phyloP scores from a whole-genome alignment of 805 yeast species.

The Lachancea lanzarotensis region DNA sequence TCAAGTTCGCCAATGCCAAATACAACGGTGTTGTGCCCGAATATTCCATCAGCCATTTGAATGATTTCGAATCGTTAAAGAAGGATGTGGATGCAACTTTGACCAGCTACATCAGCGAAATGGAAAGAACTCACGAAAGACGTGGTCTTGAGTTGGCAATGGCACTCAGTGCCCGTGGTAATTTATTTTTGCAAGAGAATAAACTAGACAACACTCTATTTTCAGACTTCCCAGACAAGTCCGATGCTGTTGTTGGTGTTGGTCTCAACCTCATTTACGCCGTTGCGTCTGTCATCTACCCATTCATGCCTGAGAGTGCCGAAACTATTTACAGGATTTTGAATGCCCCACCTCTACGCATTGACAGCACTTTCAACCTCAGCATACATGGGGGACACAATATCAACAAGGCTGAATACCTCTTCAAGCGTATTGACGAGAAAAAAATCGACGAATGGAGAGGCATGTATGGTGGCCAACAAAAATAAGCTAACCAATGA shows the following conservation, averaged over 20 bases:
- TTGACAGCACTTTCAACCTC: slow-evolving; percentile 68
- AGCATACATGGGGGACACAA: slow-evolving; percentile 74
- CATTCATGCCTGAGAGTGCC: slow-evolving; percentile 86
- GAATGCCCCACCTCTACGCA: slow-evolving; percentile 72
- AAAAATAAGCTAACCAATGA: slow-evolving; percentile 27
- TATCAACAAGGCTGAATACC: slow-evolving; percentile 84
- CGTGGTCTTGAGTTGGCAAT: slow-evolving; percentile 88
- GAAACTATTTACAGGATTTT: slow-evolving; percentile 66
- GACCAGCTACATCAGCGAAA: slow-evolving; percentile 52
- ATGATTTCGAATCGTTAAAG: slow-evolving; percentile 41
- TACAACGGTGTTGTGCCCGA: slow-evolving; percentile 85
- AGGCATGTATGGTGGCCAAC: slow-evolving; percentile 75
- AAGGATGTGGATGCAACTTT: slow-evolving; percentile 60
- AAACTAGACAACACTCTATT: slow-evolving; percentile 85
- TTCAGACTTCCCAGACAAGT: slow-evolving; percentile 64
- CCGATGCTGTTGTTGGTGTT: slow-evolving; percentile 89
- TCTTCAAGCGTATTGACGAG: slow-evolving; percentile 89
- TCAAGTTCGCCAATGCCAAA: slow-evolving; percentile 84
- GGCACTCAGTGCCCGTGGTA: slow-evolving; percentile 89
- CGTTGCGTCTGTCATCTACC: slow-evolving; percentile 74
- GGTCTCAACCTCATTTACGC: slow-evolving; percentile 84
- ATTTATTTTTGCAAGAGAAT: slow-evolving; percentile 91
- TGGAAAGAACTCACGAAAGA: slow-evolving; percentile 78
- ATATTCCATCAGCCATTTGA: slow-evolving; percentile 44
- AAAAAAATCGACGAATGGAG: slow-evolving; percentile 85